Evolutionary conservation across 2,329 filamentous ascomycete species (phyloP).

Genomic region (Microdochium nivale): DNA sequence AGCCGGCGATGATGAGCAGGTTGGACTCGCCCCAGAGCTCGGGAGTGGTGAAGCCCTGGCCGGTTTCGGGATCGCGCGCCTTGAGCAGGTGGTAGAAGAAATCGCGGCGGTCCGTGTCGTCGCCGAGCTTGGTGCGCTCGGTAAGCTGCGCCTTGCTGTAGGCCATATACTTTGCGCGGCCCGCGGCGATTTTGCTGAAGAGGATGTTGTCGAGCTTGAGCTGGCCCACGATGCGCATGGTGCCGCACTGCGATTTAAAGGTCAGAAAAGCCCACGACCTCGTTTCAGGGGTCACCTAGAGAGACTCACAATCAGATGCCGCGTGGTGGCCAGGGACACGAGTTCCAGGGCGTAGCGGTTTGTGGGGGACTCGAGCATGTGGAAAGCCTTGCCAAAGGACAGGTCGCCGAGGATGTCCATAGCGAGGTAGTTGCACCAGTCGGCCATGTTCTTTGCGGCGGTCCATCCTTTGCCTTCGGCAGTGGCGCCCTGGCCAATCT

Average conservation of each 20-base stretch:
- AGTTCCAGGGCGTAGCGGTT: slow-evolving; percentile 60
- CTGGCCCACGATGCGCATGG: slow-evolving; percentile 60
- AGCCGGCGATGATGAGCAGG: slow-evolving; percentile 62
- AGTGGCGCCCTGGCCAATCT: slow-evolving; percentile 34
- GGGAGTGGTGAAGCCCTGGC: slow-evolving; percentile 53
- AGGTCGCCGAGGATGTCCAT: slow-evolving; percentile 56
- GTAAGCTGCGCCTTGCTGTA: slow-evolving; percentile 61
- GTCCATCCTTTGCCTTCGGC: slow-evolving; percentile 48
- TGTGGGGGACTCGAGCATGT: slow-evolving; percentile 49
- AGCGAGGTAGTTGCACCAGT: slow-evolving; percentile 53
- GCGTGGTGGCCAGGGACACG: slow-evolving; percentile 58
- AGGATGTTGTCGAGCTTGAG: slow-evolving; percentile 60
- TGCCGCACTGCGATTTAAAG: slow-evolving; percentile 48
- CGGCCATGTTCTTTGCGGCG: slow-evolving; percentile 49
- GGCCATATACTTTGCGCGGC: slow-evolving; percentile 61
- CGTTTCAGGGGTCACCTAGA: background rate
- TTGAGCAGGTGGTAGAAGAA: slow-evolving; percentile 71
- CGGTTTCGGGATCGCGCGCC: slow-evolving; percentile 63
- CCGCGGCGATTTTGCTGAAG: slow-evolving; percentile 57
- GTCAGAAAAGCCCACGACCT: too few relatives aligned
- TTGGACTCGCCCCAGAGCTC: slow-evolving; percentile 67
- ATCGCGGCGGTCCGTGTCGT: slow-evolving; percentile 59
- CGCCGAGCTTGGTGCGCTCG: slow-evolving; percentile 57
- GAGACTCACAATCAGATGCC: slow-evolving; percentile 28
- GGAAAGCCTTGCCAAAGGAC: slow-evolving; percentile 53